Evolutionary conservation across 345 rosid genomes (phyloP).

Genomic region (Erodium maritimum): DNA sequence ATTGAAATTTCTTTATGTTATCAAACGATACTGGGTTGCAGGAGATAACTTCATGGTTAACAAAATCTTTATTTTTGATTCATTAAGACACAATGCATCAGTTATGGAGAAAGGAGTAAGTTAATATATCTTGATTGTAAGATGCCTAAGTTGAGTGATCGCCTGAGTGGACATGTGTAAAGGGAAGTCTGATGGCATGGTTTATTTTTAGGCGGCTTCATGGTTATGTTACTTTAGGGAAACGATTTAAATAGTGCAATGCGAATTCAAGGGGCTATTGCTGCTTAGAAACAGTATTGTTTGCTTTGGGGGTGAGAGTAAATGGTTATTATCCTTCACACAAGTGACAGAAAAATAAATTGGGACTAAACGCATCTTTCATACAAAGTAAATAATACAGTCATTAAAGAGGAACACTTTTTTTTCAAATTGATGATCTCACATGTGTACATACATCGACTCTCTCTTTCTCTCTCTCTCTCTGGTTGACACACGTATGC

Average conservation of each 20-base stretch:
- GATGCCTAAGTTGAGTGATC: not conserved
- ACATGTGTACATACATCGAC: no score
- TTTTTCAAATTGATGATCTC: no score
- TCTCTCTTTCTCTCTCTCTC: no score
- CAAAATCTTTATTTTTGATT: not conserved
- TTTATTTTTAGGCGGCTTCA: no score
- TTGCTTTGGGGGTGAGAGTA: no score
- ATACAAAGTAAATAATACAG: not conserved
- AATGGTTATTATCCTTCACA: no score
- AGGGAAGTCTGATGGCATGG: no score
- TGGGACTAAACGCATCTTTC: not conserved
- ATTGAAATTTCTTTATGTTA: not conserved
- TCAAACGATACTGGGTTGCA: not conserved
- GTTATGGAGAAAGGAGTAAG: not conserved
- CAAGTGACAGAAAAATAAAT: not conserved
- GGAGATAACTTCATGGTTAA: not conserved
- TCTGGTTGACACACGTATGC: no score
- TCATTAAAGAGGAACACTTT: not conserved
- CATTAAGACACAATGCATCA: not conserved
- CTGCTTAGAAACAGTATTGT: no score
- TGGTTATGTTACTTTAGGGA: no score
- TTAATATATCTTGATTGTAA: not conserved
- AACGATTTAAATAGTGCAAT: no score
- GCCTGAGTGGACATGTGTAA: not conserved
- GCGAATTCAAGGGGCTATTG: no score